A percentile compares a stretch with the other conserved stretches of the same genome.
phyloP scores from a whole-genome alignment of 768 basidiomycete species.

The Suillus cothurnatus region DNA sequence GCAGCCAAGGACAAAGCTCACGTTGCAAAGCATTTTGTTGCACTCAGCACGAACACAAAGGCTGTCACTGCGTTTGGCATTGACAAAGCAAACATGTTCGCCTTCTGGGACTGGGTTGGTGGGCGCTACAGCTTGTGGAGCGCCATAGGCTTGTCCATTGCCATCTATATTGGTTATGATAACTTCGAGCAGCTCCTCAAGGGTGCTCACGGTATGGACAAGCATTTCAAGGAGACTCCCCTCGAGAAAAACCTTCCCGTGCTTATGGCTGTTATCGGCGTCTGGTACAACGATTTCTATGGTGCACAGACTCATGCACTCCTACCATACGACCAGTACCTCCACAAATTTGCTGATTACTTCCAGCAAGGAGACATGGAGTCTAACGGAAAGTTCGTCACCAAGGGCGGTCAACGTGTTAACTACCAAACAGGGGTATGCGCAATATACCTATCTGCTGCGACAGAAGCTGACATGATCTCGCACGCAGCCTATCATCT shows the following conservation, averaged over 20 bases:
- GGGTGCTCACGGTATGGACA: constrained; percentile 98
- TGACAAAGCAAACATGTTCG: constrained; percentile 92
- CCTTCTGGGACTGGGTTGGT: constrained; percentile 99
- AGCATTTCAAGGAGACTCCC: constrained; percentile 89
- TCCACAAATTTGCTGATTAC: constrained; percentile 99
- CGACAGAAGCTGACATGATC: not conserved
- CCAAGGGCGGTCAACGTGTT: constrained; percentile 91
- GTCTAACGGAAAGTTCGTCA: constrained; percentile 96
- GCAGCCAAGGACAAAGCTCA: constrained; percentile 84
- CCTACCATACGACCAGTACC: constrained; percentile 97
- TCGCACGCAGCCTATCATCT: constrained; percentile 83
- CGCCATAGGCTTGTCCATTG: constrained; percentile 95
- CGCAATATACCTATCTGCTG: constrained; percentile 11
- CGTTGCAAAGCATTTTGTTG: constrained; percentile 99
- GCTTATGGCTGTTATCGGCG: constrained; percentile 82
- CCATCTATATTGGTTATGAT: constrained; percentile 89
- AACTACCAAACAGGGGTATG: constrained; percentile 95
- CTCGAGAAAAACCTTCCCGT: constrained; percentile 93
- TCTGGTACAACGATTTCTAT: constrained; percentile 99
- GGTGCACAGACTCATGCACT: constrained; percentile 94
- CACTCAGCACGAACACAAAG: constrained; percentile 93
- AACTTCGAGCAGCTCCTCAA: constrained; percentile 89
- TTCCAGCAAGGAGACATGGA: constrained; percentile 99
- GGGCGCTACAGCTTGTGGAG: constrained; percentile 99
- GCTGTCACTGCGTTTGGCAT: constrained; percentile 96